Evolutionary conservation across 306 rosid species (phyloP), one percentile per base, ranked within the genome.

Genomic region (Amphicarpaea edgeworthii): DNA sequence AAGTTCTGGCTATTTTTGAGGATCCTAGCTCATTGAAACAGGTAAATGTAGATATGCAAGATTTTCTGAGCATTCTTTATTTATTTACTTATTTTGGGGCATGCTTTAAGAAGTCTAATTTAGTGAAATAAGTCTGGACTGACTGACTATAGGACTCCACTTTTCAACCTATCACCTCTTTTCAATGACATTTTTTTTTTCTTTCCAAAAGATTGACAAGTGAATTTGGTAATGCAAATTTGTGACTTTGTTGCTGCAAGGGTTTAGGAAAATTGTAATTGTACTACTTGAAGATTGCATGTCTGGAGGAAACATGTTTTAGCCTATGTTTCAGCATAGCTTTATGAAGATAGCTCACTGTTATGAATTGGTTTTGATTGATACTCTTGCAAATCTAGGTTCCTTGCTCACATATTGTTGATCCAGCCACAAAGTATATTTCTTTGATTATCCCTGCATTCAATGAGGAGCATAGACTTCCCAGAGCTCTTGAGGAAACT

Each of bases 401-500:
- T 85, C 87, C 86, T 38, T 94, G 96, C 63, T 90, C 98, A 61
- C 86, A 88, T 23, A 80, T 92, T 78, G 90, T 81, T 71, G 95
- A 91, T 90, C 97, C 96, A 42, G 94, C 98, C 0, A 87, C 91
- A 47, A 94, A 94, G 84, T 94, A 90, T 85, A 77, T 94, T 14
- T 92, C 97, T 68, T 84, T 94, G 87, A 90, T 94, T 41, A 76
- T 92, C 71, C 98, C 96, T 42, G 95, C 97, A 24, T 94, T 84
- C 83, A 94, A 92, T 70, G 97, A 92, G 77, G 95, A 94, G 82
- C 86, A 77, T 43, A 88, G 98, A 78, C 97, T 94, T 79, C 96
- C 97, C 14, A 84, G 85, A 47, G 97, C 98, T 14, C 93, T 94
- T 65, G 92, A 90, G 37, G 98, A 94, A 83, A 88, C 91, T 23